Conservation (phyloP, 2,329 filamentous ascomycete species). For the Phyllosticta capitalensis region DNA sequence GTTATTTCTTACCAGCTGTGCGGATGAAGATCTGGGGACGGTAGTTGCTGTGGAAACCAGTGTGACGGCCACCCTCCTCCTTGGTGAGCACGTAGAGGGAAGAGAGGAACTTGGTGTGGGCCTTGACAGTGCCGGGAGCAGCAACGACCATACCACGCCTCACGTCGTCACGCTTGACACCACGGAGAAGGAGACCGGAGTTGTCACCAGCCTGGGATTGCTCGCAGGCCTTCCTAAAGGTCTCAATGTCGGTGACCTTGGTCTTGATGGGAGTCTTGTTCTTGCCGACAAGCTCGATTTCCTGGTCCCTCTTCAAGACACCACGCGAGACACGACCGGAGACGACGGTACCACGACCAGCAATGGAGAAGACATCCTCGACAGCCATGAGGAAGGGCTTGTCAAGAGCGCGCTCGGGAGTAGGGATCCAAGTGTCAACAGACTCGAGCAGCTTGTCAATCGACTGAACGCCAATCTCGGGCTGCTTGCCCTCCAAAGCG, state of each 20-base stretch:
- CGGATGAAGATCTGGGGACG: conserved; percentile 92
- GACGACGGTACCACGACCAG: conserved; percentile 88
- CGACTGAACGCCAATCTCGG: conserved; percentile 77
- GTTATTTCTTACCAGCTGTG: conserved; percentile 63
- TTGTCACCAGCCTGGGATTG: conserved; percentile 96
- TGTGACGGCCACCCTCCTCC: conserved; percentile 96
- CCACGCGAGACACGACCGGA: conserved; percentile 97
- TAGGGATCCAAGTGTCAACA: conserved; percentile 94
- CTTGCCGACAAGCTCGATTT: conserved; percentile 92
- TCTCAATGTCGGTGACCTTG: conserved; percentile 99
- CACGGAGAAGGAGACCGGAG: conserved; percentile 91
- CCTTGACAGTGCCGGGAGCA: conserved; percentile 72
- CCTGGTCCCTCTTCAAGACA: conserved; percentile 81
- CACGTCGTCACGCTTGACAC: conserved; percentile 92
- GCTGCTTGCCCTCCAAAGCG: conserved; percentile 76
- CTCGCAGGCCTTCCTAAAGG: conserved; percentile 99
- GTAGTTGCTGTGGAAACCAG: conserved; percentile 93
- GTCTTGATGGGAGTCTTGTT: conserved; percentile 78
- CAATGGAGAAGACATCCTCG: conserved; percentile 55
- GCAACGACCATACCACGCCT: conserved; percentile 89
- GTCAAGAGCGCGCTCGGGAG: conserved; percentile 83
- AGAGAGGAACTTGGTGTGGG: conserved; percentile 83
- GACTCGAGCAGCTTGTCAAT: conserved; percentile 86
- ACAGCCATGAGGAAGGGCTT: conserved; percentile 99
- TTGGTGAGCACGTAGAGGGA: conserved; percentile 97